These are phyloP conservation scores for Waitea zeae DNA, from an alignment of 1,284 basidiomycete species.

Conservation along the genomic window DNA sequence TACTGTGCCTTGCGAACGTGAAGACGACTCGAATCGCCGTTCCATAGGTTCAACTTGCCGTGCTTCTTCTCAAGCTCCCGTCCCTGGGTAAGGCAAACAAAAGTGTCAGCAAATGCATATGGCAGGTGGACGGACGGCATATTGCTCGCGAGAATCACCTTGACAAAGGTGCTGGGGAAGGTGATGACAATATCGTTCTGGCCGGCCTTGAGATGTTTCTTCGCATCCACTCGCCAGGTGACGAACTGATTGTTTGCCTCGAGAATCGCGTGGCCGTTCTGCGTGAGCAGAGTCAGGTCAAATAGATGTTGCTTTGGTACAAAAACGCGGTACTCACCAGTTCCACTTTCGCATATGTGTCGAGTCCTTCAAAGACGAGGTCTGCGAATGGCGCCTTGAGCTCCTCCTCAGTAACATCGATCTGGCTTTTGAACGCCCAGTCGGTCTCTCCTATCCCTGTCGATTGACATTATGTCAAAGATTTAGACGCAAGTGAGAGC, in stretches of 20 bases:
- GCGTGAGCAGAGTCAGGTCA: slow-evolving; percentile 33
- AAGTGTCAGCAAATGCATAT: background rate
- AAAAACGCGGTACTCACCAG: slow-evolving; percentile 26
- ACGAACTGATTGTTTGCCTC: slow-evolving; percentile 74
- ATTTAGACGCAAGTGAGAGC: background rate
- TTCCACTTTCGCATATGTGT: slow-evolving; percentile 29
- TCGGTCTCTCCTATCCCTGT: slow-evolving; percentile 29
- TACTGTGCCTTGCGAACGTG: slow-evolving; percentile 31
- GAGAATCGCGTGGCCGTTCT: slow-evolving; percentile 59
- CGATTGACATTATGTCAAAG: background rate
- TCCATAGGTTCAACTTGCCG: slow-evolving; percentile 54
- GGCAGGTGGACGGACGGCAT: too few species aligned
- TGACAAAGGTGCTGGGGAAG: slow-evolving; percentile 63
- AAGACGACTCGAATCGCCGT: slow-evolving; percentile 32
- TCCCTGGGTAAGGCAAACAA: slow-evolving; percentile 22
- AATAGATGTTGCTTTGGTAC: slow-evolving; percentile 10
- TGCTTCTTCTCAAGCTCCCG: slow-evolving; percentile 45
- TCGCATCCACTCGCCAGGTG: slow-evolving; percentile 41
- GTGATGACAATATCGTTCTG: slow-evolving; percentile 50
- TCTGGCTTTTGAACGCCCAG: slow-evolving; percentile 23
- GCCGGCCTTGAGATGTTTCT: slow-evolving; percentile 33
- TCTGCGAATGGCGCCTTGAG: slow-evolving; percentile 4
- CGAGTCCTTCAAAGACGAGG: slow-evolving; percentile 24
- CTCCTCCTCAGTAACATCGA: slow-evolving; percentile 14
- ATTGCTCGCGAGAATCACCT: slow-evolving; percentile 25